Conservation (phyloP, 2,329 filamentous ascomycete species). For the Sporothrix globosa region DNA sequence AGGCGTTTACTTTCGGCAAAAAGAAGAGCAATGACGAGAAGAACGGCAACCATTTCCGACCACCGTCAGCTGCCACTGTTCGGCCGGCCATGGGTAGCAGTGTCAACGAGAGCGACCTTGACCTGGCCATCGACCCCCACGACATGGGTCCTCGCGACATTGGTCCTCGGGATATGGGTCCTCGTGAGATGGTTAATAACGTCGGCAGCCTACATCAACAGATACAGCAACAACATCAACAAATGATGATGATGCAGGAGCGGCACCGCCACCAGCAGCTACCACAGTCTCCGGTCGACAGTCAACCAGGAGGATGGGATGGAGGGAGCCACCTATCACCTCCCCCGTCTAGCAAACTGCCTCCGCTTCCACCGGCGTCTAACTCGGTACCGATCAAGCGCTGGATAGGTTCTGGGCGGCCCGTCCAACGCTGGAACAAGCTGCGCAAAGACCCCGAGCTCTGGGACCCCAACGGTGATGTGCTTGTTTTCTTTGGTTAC, state of each 20-base stretch:
- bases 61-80: slow-evolving; percentile 47
- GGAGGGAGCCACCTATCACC: slow-evolving; percentile 41
- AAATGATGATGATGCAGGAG: slow-evolving; percentile 28
- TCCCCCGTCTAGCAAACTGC: slow-evolving; percentile 51
- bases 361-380: slow-evolving; percentile 46
- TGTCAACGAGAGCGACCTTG: slow-evolving; percentile 32
- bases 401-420: slow-evolving; percentile 56
- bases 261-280: slow-evolving; percentile 30
- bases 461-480: slow-evolving; percentile 65
- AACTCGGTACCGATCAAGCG: slow-evolving; percentile 52
- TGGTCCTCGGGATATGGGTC: slow-evolving; percentile 12
- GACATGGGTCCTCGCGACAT: slow-evolving; percentile 23
- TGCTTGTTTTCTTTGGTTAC: slow-evolving; percentile 59
- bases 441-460: slow-evolving; percentile 62
- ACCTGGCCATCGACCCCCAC: slow-evolving; percentile 35
- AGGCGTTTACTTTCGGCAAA: slow-evolving; percentile 58
- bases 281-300: slow-evolving; percentile 11
- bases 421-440: slow-evolving; percentile 59
- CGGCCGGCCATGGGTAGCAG: slow-evolving; percentile 39
- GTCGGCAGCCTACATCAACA: slow-evolving; percentile 29
- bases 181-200: slow-evolving; percentile 26
- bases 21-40: slow-evolving; percentile 43
- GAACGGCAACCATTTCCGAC: slow-evolving; percentile 40
- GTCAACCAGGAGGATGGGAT: slow-evolving; percentile 39
- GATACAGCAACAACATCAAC: slow-evolving; percentile 29